Evolutionary conservation across 345 rosid genomes (phyloP).

Genomic region (Psidium friedrichsthalianum): DNA sequence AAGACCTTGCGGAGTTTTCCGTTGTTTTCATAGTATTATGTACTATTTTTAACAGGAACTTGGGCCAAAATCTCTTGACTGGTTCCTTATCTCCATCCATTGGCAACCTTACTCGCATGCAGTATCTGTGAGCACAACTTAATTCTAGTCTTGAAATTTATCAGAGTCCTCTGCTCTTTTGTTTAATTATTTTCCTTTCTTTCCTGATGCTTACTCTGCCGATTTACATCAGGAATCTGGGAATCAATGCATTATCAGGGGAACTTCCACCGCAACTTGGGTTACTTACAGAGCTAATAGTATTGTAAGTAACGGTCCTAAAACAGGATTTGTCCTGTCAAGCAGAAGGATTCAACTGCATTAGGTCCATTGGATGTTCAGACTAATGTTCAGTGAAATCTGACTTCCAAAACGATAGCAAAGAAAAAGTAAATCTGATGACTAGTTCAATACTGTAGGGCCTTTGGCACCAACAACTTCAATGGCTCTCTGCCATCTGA

Average conservation of each 20-base stretch:
- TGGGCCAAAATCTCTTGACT: conserved; percentile 30
- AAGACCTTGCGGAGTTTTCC: not conserved
- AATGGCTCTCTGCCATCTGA: not conserved
- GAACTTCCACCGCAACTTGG: conserved; percentile 66
- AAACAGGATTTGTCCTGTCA: not conserved
- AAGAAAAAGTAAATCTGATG: too few relatives aligned
- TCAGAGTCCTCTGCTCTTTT: fast-evolving
- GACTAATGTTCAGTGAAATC: not conserved
- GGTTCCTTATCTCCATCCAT: conserved; percentile 41
- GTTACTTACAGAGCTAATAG: conserved; percentile 31
- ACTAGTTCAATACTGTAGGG: not conserved
- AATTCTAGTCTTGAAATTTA: conserved; percentile 9
- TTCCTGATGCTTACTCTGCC: not conserved
- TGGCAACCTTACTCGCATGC: conserved; percentile 34
- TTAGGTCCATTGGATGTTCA: not conserved
- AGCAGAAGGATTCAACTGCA: not conserved
- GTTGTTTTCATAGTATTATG: conserved; percentile 20
- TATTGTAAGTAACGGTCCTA: conserved; percentile 27
- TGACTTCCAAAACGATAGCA: not conserved
- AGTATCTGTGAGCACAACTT: conserved; percentile 33
- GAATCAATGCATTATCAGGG: conserved; percentile 47
- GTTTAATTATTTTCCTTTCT: fast-evolving
- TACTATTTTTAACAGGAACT: conserved; percentile 14
- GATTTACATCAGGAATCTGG: conserved; percentile 26
- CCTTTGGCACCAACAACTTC: not conserved